These are phyloP conservation scores for Dacryopinax primogenitus DNA, from an alignment of 768 basidiomycete species.

Conservation along the genomic window DNA sequence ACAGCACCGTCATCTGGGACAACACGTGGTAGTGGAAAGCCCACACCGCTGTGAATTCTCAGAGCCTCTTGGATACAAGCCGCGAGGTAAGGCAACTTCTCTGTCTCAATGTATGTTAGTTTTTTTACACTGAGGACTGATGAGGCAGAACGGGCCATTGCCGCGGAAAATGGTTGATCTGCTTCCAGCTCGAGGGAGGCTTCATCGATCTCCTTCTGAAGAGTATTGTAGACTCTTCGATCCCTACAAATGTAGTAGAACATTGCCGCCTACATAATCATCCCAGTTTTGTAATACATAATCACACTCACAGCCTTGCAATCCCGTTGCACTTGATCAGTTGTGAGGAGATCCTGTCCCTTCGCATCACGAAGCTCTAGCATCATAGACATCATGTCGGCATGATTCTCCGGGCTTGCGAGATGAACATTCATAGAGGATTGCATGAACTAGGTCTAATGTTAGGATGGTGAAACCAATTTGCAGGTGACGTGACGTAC, in stretches of 20 bases:
- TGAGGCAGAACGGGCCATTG: background rate
- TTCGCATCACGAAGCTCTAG: background rate
- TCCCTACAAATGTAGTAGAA: background rate
- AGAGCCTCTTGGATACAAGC: constrained; percentile 19
- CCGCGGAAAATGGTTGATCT: background rate
- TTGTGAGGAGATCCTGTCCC: background rate
- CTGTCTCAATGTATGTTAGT: background rate
- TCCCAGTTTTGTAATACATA: no score
- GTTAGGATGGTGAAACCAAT: no score
- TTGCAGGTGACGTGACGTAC: no score
- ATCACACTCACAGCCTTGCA: background rate
- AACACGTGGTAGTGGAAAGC: constrained; percentile 14
- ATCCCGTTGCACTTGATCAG: background rate
- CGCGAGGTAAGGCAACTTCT: constrained; percentile 10
- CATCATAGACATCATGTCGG: constrained; percentile 1
- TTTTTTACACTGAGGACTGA: background rate
- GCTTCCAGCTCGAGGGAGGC: background rate
- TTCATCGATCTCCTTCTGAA: background rate
- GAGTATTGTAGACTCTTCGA: background rate
- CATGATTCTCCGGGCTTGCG: background rate
- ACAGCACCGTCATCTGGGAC: constrained; percentile 16
- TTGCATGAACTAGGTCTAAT: background rate
- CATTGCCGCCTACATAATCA: no score
- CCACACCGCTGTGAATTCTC: constrained; percentile 17
- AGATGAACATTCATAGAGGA: constrained; percentile 3